Conservation (phyloP, 176 grass and related monocot genomes). For the Musa itinerans region DNA sequence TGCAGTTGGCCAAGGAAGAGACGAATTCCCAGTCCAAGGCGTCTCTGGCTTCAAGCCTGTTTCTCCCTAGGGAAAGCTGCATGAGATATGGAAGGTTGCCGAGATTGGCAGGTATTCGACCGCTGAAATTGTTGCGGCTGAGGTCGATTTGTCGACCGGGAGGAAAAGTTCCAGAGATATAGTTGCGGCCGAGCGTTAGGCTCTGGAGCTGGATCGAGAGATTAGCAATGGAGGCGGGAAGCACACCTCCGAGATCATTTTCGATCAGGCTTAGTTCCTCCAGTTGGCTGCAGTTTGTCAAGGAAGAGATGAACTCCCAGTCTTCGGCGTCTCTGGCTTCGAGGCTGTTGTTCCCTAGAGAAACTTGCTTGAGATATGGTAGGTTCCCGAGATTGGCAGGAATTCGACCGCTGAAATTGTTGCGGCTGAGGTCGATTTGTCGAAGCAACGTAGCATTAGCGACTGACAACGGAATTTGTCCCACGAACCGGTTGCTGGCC, state of each 20-base stretch:
- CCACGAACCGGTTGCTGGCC: constrained; percentile 10
- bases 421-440: background rate
- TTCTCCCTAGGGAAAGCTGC: background rate
- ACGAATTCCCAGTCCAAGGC: constrained; percentile 23
- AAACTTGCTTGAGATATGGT: background rate
- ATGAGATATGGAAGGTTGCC: background rate
- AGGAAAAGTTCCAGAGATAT: constrained; percentile 17
- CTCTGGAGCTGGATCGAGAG: constrained; percentile 1
- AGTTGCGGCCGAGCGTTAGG: constrained; percentile 4
- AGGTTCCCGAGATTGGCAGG: constrained; percentile 17
- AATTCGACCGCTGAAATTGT: constrained; percentile 22
- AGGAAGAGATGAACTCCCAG: constrained; percentile 23
- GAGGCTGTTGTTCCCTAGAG: constrained; percentile 7
- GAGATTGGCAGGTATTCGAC: constrained; percentile 16
- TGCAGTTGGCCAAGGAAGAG: constrained; percentile 21
- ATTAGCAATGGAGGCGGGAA: constrained; percentile 16
- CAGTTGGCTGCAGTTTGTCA: constrained; percentile 18
- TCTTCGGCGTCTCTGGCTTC: background rate
- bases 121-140: constrained; percentile 18
- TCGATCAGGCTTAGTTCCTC: background rate
- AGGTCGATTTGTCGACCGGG: background rate
- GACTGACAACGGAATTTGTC: constrained; percentile 20
- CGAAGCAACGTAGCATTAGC: constrained; percentile 7
- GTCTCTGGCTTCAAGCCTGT: constrained; percentile 2
- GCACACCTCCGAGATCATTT: constrained; percentile 13